Conservation (phyloP, 768 basidiomycete genomes). For the Rhodosporidiobolus odoratus region DNA sequence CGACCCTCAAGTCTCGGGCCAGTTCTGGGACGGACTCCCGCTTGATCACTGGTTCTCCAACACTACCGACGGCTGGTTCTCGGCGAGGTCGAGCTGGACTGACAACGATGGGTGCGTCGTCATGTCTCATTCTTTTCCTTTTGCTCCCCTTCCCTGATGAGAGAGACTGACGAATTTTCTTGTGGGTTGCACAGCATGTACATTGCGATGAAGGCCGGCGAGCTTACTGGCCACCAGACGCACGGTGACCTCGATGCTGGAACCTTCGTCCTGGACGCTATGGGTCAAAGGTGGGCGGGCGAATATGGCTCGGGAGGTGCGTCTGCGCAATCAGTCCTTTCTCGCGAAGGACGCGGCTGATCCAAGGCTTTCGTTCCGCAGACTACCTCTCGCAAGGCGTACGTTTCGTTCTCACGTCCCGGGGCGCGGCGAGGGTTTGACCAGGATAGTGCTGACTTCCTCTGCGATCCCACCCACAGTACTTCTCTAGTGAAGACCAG, state of each 20-base stretch:
- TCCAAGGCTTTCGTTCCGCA: not conserved
- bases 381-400: constrained; percentile 59
- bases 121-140: not conserved
- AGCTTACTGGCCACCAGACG: constrained; percentile 74
- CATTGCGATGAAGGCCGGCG: constrained; percentile 84
- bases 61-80: constrained; percentile 70
- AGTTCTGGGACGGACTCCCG: constrained; percentile 81
- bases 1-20: constrained; percentile 70
- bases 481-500: constrained; percentile 73
- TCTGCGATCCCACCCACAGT: constrained; percentile 44
- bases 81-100: constrained; percentile 91
- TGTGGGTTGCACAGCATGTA: constrained; percentile 49
- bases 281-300: constrained; percentile 90
- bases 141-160: not conserved
- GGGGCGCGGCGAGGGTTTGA: too few relatives aligned
- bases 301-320: constrained; percentile 72
- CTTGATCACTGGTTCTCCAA: constrained; percentile 80
- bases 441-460: too few relatives aligned
- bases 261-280: constrained; percentile 89
- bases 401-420: not conserved
- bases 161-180: not conserved
- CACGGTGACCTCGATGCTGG: constrained; percentile 76
- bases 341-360: too few relatives aligned
- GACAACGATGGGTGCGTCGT: constrained; percentile 58
- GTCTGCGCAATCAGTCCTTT: not conserved